phyloP scores from a whole-genome alignment of 257 asterid species.

The Linderniella brevidens region DNA sequence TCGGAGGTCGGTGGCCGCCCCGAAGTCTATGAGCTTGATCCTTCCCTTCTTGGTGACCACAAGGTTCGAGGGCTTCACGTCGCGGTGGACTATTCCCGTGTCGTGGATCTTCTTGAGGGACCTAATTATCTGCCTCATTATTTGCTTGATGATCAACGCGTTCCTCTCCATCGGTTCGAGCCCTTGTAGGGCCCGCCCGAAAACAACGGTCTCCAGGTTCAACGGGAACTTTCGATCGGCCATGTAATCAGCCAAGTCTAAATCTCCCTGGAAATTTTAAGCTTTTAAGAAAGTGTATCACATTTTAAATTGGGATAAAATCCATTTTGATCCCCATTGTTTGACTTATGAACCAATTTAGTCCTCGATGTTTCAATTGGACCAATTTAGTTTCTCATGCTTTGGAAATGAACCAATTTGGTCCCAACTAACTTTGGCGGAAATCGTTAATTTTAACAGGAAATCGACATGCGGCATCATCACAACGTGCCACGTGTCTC shows the following conservation, averaged over 20 bases:
- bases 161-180: conserved; percentile 52
- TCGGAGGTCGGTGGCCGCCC: conserved; percentile 95
- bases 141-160: conserved; percentile 79
- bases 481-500: too few species aligned
- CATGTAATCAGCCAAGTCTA: conserved; percentile 80
- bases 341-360: too few species aligned
- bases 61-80: conserved; percentile 90
- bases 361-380: too few species aligned
- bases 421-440: too few species aligned
- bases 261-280: conserved; percentile 96
- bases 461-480: too few species aligned
- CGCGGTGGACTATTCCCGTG: conserved; percentile 89
- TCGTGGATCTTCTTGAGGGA: conserved; percentile 79
- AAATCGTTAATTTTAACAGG: too few species aligned
- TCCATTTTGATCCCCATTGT: too few species aligned
- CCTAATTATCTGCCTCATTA: conserved; percentile 80
- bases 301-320: too few species aligned
- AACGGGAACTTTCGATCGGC: conserved; percentile 66
- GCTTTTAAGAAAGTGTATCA: too few species aligned
- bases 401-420: too few species aligned
- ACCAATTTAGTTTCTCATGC: too few species aligned
- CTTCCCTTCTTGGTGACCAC: conserved; percentile 84
- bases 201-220: conserved; percentile 73
- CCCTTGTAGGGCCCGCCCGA: conserved; percentile 73
- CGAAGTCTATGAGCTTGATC: conserved; percentile 87